phyloP scores from a whole-genome alignment of 2,329 filamentous ascomycete species.

The Fusarium haematococcum region DNA sequence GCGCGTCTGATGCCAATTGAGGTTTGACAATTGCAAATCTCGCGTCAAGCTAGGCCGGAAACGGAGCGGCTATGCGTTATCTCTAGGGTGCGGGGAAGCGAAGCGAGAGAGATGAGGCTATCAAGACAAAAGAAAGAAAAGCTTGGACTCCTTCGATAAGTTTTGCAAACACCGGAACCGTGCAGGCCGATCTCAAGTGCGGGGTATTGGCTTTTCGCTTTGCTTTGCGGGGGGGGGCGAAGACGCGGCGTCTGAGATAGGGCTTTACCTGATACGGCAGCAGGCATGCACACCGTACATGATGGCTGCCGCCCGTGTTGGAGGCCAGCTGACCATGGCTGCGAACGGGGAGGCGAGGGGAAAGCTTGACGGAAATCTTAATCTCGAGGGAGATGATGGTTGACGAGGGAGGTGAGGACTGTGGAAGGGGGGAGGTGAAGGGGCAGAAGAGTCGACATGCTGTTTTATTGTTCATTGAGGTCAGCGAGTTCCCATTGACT shows the following conservation, averaged over 20 bases:
- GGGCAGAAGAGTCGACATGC: not conserved
- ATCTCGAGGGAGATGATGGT: not conserved
- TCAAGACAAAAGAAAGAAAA: not conserved
- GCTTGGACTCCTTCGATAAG: not conserved
- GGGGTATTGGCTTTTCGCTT: constrained; percentile 11
- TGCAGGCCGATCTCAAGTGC: constrained; percentile 13
- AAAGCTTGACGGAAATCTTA: constrained; percentile 4
- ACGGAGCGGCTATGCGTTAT: constrained; percentile 23
- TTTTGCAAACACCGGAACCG: not conserved
- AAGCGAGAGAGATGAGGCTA: not conserved
- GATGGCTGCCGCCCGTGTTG: constrained; percentile 10
- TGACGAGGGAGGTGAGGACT: not conserved
- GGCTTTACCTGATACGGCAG: constrained; percentile 32
- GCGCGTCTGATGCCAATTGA: constrained; percentile 29
- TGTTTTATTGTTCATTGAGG: not conserved
- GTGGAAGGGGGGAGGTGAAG: not conserved
- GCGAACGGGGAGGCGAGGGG: not conserved
- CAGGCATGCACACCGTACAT: constrained; percentile 35
- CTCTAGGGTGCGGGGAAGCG: constrained; percentile 30
- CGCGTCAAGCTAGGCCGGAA: constrained; percentile 31
- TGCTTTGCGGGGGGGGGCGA: not conserved
- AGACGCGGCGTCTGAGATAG: constrained; percentile 21
- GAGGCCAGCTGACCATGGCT: not conserved
- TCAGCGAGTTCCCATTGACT: not conserved
- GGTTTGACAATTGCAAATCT: constrained; percentile 34